Evolutionary conservation across 495 filamentous ascomycete genomes (phyloP).

Genomic region (Tuber microsphaerosporum): DNA sequence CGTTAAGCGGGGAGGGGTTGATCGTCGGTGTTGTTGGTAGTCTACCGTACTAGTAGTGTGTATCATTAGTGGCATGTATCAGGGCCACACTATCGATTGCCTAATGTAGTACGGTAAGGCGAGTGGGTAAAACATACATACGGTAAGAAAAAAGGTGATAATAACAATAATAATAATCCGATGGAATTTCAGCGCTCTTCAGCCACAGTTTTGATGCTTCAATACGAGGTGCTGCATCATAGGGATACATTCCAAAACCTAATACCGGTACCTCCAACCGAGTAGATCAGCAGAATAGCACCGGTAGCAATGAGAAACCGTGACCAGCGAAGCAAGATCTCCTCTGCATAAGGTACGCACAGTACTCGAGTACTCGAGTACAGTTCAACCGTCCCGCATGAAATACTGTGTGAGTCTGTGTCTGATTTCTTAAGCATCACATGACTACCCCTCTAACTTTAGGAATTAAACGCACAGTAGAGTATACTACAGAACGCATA

Average conservation of each 20-base stretch:
- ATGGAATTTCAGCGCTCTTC: background rate
- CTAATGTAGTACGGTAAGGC: background rate
- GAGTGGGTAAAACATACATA: too few relatives aligned
- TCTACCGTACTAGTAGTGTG: background rate
- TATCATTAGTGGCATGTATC: background rate
- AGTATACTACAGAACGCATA: too few relatives aligned
- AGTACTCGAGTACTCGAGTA: too few relatives aligned
- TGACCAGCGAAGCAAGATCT: background rate
- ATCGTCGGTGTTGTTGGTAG: background rate
- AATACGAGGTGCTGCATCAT: background rate
- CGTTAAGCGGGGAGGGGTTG: background rate
- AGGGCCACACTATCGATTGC: background rate
- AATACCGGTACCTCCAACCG: background rate
- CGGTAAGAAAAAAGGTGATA: too few relatives aligned
- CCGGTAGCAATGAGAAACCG: background rate
- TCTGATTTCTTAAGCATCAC: background rate
- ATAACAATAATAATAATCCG: too few relatives aligned
- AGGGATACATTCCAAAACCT: background rate
- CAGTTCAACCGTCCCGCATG: too few relatives aligned
- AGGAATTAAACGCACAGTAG: too few relatives aligned
- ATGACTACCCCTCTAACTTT: background rate
- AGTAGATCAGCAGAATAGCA: background rate
- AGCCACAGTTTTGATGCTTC: background rate
- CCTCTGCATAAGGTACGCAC: background rate
- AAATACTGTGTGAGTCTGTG: background rate